Conservation (phyloP, 2,329 filamentous ascomycete genomes). For the Trichoderma sp. region DNA sequence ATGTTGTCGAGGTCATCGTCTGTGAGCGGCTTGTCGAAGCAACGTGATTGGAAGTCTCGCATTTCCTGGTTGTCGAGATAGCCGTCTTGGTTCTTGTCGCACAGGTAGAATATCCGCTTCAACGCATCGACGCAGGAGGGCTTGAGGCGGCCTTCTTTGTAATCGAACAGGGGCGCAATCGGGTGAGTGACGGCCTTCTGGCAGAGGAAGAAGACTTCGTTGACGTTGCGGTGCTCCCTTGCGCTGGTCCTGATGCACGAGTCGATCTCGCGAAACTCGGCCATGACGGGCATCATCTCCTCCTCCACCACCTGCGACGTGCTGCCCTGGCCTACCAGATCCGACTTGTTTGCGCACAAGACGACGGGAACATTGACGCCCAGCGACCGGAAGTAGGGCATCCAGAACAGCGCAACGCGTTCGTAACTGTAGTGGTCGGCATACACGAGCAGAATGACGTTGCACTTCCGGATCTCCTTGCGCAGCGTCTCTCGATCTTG, state of each 20-base stretch:
- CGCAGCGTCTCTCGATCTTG: slow-evolving; percentile 88
- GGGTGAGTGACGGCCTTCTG: slow-evolving; percentile 98
- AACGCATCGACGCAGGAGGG: slow-evolving; percentile 85
- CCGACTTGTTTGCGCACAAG: slow-evolving; percentile 96
- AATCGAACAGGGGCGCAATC: slow-evolving; percentile 93
- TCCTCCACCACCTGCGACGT: slow-evolving; percentile 88
- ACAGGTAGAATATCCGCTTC: slow-evolving; percentile 90
- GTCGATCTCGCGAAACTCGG: slow-evolving; percentile 98
- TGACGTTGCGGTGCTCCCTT: slow-evolving; percentile 88
- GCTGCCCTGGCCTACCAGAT: slow-evolving; percentile 72
- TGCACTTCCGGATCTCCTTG: slow-evolving; percentile 94
- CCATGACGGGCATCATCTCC: slow-evolving; percentile 98
- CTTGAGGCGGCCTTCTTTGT: slow-evolving; percentile 87
- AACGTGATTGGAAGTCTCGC: slow-evolving; percentile 84
- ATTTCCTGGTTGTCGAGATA: slow-evolving; percentile 89
- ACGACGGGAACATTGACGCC: slow-evolving; percentile 99
- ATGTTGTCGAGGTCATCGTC: slow-evolving; percentile 85
- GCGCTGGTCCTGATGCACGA: slow-evolving; percentile 95
- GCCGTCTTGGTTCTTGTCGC: slow-evolving; percentile 94
- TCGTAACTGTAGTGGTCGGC: slow-evolving; percentile 99
- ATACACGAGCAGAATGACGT: slow-evolving; percentile 95
- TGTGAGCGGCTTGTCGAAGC: slow-evolving; percentile 85
- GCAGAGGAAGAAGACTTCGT: slow-evolving; percentile 95
- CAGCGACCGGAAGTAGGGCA: slow-evolving; percentile 95
- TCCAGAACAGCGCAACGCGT: slow-evolving; percentile 94